Conservation (phyloP, 768 basidiomycete genomes). For the Boletus bicolor region DNA sequence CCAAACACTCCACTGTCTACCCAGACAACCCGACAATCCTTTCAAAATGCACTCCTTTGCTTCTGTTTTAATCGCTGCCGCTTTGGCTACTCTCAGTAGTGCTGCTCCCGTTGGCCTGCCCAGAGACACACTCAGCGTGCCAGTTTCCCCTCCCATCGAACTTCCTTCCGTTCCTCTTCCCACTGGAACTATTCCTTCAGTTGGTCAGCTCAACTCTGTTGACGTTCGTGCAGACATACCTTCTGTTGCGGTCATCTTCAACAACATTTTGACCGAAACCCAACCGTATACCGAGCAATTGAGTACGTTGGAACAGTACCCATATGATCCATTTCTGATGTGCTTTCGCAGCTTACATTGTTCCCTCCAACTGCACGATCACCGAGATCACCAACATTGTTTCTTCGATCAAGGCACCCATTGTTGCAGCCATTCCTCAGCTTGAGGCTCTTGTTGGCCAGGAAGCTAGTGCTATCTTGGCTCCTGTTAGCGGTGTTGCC, state of each 20-base stretch:
- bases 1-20: conserved; percentile 1
- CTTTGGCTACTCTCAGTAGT: conserved; percentile 29
- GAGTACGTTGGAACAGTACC: conserved; percentile 21
- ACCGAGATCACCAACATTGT: conserved; percentile 21
- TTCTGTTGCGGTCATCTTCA: conserved; percentile 30
- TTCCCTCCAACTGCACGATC: conserved; percentile 23
- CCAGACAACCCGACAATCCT: conserved; percentile 29
- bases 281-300: conserved; percentile 18
- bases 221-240: not conserved
- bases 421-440: conserved; percentile 20
- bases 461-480: conserved; percentile 25
- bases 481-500: conserved; percentile 3
- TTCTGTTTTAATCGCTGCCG: conserved; percentile 23
- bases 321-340: not conserved
- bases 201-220: not conserved
- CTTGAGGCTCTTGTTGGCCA: conserved; percentile 28
- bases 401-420: conserved; percentile 19
- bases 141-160: not conserved
- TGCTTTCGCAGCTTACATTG: conserved; percentile 21
- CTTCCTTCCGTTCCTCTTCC: not conserved
- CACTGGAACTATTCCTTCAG: not conserved
- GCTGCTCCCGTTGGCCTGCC: conserved; percentile 17
- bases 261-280: conserved; percentile 13
- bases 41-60: conserved; percentile 38
- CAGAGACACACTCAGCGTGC: not conserved